Evolutionary conservation across 805 yeast genomes (phyloP), one percentile per base, ranked within the genome.

Genomic region (Nakazawaea ishiwadae): DNA sequence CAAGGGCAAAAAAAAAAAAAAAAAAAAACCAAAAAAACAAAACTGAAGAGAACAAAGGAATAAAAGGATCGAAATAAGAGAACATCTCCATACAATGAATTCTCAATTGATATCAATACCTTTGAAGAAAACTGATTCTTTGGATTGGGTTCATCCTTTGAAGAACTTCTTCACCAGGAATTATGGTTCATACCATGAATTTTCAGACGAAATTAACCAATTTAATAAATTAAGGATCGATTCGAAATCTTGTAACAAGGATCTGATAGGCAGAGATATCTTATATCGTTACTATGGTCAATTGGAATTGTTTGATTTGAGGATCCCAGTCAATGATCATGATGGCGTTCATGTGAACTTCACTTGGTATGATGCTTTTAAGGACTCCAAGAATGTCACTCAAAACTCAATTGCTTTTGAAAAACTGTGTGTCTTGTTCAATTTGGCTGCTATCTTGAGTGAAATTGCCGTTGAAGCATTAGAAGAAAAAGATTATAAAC

Each of bases 331-430:
- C 44, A 69, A 68, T 39, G 64, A 72, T n/a, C 60, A 65, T 4
- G 48, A 47, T 21, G 75, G 70, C n/a, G 71, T 81, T 44, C 68
- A 71, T 44, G 56, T 83, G 9, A 71, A 73, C 41, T 91, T 90
- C 58, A 70, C 77, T 0, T 91, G 98, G 98, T 63, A 64, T 49
- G 96, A 90, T 55, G 82, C 93, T 4, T 85, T 80, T 53, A 64
- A 68, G 39, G 63, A 65, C 6, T 49, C 65, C 0, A 61, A 67
- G 1, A 62, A 69, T 11, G 73, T 73, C 45, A 68, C 83, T n/a
- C 96, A 90, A 56, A 75, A 75, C 52, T 82, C 96, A 0, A 53
- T 86, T 33, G 88, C 96, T 0, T 89, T 86, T 55, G 99, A 91
- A 54, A 91, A 91, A 62, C 96, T 96, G 0, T 76, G 84, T 19